Evolutionary conservation across 148 eudicot species (phyloP).

Genomic region (Nyssa sinensis): DNA sequence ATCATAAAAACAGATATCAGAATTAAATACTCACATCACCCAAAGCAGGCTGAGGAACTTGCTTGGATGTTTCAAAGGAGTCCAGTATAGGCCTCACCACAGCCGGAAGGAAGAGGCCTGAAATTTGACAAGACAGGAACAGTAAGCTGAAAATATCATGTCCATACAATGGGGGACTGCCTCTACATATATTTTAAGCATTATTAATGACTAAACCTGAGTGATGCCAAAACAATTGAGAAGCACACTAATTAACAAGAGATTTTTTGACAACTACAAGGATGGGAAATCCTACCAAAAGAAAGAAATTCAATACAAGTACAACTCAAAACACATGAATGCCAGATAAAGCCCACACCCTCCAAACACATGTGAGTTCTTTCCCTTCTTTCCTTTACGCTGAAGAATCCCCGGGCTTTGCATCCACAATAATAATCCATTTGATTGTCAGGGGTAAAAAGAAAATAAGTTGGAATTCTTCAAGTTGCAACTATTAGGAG

Average conservation of each 20-base stretch:
- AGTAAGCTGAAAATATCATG: not conserved
- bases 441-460: no score
- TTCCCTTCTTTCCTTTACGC: no score
- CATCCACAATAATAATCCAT: no score
- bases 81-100: constrained; percentile 98
- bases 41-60: constrained; percentile 68
- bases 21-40: constrained; percentile 67
- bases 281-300: no score
- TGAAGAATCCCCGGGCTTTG: no score
- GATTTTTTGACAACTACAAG: no score
- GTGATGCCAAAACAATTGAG: not conserved
- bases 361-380: no score
- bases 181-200: not conserved
- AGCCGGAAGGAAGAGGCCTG: constrained; percentile 97
- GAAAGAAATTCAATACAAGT: not conserved
- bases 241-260: not conserved
- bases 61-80: constrained; percentile 69
- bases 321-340: no score
- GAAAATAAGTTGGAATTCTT: no score
- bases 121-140: constrained; percentile 23
- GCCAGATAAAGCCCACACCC: not conserved
- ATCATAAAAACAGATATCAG: not conserved
- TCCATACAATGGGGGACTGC: not conserved
- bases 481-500: not conserved
- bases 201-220: no score